Evolutionary conservation across 164 flowering plant species (phyloP).

Genomic region (Saururus chinensis): DNA sequence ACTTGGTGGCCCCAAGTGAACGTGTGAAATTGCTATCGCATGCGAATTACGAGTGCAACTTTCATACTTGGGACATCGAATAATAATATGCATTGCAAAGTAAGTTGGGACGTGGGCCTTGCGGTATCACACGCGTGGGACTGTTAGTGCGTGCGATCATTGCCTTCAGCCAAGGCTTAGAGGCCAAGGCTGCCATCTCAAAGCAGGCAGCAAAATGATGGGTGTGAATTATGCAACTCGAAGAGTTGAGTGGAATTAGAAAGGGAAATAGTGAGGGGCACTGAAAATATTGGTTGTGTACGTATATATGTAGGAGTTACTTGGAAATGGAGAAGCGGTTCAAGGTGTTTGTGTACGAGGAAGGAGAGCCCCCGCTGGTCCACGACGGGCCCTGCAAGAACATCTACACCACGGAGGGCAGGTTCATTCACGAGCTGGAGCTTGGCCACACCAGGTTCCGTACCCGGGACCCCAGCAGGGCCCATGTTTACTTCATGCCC

Average conservation of each 20-base stretch:
- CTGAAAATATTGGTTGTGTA: neutral
- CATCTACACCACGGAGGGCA: slow-evolving; percentile 14
- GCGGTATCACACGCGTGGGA: neutral
- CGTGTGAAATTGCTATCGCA: too few species aligned
- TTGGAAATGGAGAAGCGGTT: slow-evolving; percentile 15
- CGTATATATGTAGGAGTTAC: slow-evolving; percentile 8
- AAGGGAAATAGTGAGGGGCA: neutral
- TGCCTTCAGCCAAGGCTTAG: neutral
- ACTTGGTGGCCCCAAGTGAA: too few species aligned
- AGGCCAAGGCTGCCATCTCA: neutral
- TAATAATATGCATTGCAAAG: neutral
- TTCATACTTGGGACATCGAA: too few species aligned
- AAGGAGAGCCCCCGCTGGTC: slow-evolving; percentile 16
- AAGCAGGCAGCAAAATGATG: neutral
- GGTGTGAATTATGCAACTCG: neutral
- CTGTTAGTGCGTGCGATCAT: neutral
- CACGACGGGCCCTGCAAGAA: slow-evolving; percentile 19
- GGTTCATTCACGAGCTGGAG: slow-evolving; percentile 16
- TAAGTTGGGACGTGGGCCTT: neutral
- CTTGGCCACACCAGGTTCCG: slow-evolving; percentile 7
- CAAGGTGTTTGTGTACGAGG: slow-evolving; percentile 13
- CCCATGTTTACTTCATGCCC: slow-evolving; percentile 15
- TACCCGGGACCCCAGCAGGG: slow-evolving; percentile 3
- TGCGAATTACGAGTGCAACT: too few species aligned
- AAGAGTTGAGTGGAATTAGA: too few species aligned